phyloP scores from a whole-genome alignment of 305 asterid species.

The Fraxinus baroniana region DNA sequence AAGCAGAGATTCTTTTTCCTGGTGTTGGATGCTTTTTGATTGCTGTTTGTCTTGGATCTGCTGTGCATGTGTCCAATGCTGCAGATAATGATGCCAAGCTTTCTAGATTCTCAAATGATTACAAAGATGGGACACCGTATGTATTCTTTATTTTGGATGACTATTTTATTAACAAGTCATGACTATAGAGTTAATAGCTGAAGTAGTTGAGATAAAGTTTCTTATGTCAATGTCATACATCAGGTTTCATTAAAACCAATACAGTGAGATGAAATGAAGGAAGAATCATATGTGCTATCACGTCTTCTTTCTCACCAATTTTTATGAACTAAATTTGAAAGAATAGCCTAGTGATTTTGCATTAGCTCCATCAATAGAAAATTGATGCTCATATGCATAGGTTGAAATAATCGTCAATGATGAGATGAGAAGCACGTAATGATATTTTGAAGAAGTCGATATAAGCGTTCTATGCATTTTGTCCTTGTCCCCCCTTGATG shows the following conservation, averaged over 20 bases:
- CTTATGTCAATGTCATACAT: neutral
- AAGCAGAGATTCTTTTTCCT: slow-evolving; percentile 48
- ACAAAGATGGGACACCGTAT: slow-evolving; percentile 28
- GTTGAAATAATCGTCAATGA: neutral
- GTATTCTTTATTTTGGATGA: neutral
- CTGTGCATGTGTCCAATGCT: slow-evolving; percentile 47
- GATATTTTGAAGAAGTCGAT: neutral
- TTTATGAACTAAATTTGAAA: neutral
- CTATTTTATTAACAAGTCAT: neutral
- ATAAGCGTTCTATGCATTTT: neutral
- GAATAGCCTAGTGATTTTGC: neutral
- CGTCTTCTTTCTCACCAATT: neutral
- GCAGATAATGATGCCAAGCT: slow-evolving; percentile 44
- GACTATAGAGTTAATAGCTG: neutral
- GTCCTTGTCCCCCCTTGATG: neutral
- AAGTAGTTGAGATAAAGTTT: neutral
- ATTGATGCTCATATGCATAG: neutral
- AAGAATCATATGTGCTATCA: neutral
- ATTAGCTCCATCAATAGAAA: neutral
- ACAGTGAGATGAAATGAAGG: neutral
- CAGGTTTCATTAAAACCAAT: neutral
- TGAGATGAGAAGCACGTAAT: neutral
- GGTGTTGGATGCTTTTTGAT: slow-evolving; percentile 55
- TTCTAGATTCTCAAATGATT: slow-evolving; percentile 20
- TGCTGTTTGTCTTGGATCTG: slow-evolving; percentile 53